Evolutionary conservation across 352 stramenopile genomes (phyloP), one percentile per base, ranked within the genome.

Genomic region (Phytophthora fragariaefolia): DNA sequence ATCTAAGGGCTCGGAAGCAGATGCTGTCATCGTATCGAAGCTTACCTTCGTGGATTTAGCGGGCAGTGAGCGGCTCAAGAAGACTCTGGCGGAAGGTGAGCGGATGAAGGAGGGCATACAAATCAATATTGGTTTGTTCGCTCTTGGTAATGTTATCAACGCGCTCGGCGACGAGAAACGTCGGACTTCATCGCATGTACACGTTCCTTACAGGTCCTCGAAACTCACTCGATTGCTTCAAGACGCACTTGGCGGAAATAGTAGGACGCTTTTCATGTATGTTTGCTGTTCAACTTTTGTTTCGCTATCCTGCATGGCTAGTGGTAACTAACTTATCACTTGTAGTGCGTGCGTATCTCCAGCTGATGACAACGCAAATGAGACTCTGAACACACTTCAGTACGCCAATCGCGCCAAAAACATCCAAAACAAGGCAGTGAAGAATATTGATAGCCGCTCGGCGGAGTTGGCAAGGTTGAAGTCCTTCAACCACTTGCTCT

Each of bases 101-200:
- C 76, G 89, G 1, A 96, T 96, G 89, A 96, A 95, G 63, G 89
- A 96, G 62, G 89, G 89, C 0, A 96, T 96, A 47, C 87, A 96
- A 63, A 96, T 96, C 53, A 96, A 96, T 28, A 84, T 95, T 4
- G 89, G 89, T 8, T 55, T 96, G 4, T 73, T 96, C 4, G 89
- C 89, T 17, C 69, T 96, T 0, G 89, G 89, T 22, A 96, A 96
- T 49, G 89, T 96, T 10, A 96, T 96, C 34, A 96, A 93, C 34
- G 89, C 89, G 2, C 77, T 96, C 4, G 87, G 87, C 10, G 89
- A 94, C 45, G 89, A 95, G 28, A 75, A 82, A 40, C 72, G 62
- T 42, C 79, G 73, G 1, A 63, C 73, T 32, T 76, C 76, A 22
- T 67, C 73, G 18, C 79, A 88, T n/a, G 60, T 70, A 7, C 82